Conservation (phyloP, 208 protist genomes). For the Acanthamoeba healyi region DNA sequence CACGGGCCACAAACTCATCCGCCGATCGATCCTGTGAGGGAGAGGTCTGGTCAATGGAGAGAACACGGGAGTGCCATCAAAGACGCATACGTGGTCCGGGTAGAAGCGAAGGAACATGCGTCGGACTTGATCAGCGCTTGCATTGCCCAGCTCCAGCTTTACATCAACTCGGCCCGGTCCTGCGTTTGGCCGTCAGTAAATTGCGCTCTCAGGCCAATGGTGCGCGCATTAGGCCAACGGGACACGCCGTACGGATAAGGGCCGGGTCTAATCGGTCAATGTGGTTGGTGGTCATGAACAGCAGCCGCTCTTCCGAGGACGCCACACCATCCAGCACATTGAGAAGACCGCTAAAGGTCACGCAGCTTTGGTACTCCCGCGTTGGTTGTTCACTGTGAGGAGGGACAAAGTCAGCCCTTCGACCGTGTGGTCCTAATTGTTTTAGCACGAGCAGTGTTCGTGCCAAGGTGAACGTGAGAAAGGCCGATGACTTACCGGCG, state of each 20-base stretch:
- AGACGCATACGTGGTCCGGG: slow-evolving; percentile 1
- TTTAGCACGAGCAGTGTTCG: too few species aligned
- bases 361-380: background rate
- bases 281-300: slow-evolving; percentile 98
- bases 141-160: slow-evolving; percentile 92
- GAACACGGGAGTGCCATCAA: background rate
- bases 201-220: too few species aligned
- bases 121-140: slow-evolving; percentile 89
- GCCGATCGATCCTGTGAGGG: background rate
- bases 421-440: too few species aligned
- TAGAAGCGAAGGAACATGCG: slow-evolving; percentile 94
- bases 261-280: slow-evolving; percentile 95
- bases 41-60: background rate
- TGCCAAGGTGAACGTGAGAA: background rate
- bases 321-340: slow-evolving; percentile 97
- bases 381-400: background rate
- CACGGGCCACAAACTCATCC: slow-evolving; percentile 33
- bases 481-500: background rate
- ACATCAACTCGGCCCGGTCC: slow-evolving; percentile 96
- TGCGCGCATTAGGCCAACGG: too few species aligned
- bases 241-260: slow-evolving; percentile 96
- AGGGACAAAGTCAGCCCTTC: too few species aligned
- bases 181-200: background rate
- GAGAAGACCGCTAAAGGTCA: slow-evolving; percentile 96
- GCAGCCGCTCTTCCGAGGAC: slow-evolving; percentile 94